A percentile compares a stretch with the other conserved stretches of the same genome.
Conservation (phyloP, 2,329 filamentous ascomycete species). For the Phoma herbarum region DNA sequence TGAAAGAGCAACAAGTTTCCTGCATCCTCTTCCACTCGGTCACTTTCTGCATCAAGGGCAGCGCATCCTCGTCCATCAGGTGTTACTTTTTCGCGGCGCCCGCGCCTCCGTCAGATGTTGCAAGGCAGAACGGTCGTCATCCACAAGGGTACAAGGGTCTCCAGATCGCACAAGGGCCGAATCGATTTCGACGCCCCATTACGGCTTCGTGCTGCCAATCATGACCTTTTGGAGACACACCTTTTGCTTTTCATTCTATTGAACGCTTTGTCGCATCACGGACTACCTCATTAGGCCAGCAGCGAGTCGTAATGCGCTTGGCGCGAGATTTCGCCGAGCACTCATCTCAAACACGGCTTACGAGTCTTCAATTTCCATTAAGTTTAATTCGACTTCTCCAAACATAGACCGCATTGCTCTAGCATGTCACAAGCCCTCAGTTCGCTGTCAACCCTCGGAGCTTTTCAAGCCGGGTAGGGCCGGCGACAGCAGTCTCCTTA, state of each 20-base stretch:
- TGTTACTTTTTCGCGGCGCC: conserved; percentile 26
- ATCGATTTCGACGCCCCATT: conserved; percentile 21
- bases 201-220: conserved; percentile 8
- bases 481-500: conserved; percentile 35
- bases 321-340: conserved; percentile 17
- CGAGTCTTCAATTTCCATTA: conserved; percentile 18
- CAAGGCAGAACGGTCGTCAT: conserved; percentile 35
- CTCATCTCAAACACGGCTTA: conserved; percentile 19
- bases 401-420: conserved; percentile 9
- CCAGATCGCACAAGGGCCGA: conserved; percentile 21
- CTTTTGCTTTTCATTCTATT: conserved; percentile 1
- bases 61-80: conserved; percentile 26
- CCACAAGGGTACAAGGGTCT: conserved; percentile 17
- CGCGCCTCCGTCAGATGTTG: conserved; percentile 23
- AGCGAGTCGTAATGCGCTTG: conserved; percentile 9
- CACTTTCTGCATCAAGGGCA: conserved; percentile 34
- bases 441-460: conserved; percentile 23
- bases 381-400: conserved; percentile 29
- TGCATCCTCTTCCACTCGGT: conserved; percentile 36
- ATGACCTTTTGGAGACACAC: conserved; percentile 7
- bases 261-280: conserved; percentile 18
- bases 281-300: conserved; percentile 13
- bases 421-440: conserved; percentile 23
- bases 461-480: conserved; percentile 30
- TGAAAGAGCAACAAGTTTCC: conserved; percentile 27